Evolutionary conservation across 2,329 filamentous ascomycete genomes (phyloP), one percentile per base, ranked within the genome.

Genomic region (Orbilia brochopaga): DNA sequence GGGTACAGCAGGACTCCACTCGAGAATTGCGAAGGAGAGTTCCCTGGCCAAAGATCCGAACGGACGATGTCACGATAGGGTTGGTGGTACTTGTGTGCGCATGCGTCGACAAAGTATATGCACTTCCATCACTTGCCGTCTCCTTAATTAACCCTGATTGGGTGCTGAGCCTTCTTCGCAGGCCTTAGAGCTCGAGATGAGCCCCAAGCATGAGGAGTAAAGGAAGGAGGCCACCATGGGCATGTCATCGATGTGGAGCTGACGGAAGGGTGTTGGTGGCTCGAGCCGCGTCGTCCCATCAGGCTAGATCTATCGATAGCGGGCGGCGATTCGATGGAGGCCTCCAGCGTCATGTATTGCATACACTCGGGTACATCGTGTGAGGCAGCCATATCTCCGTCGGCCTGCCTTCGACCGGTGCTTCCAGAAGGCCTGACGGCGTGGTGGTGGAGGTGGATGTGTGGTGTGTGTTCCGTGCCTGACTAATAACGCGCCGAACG

Each of bases 1-100:
- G 37, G 37, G 37, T 42, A 42, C 37, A 42, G 37, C n/a, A 15
- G 37, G 37, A 15, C 11, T 40, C 58, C 46, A 56, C 56, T 51
- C n/a, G 15, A 17, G 60, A 56, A 70, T 70, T 70, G 66, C 66
- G 66, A 70, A 70, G 42, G 59, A 46, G 66, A 70, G 66, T 70
- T 60, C 66, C 63, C 50, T 59, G 8, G 30, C 51, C 37, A 60
- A 63, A 54, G 66, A 70, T 70, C 66, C 66, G 66, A 70, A 70
- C 48, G 61, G 57, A 62, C 54, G 59, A 70, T 60, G 59, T 70
- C 54, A 70, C 54, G 59, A 64, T 64, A 70, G 55, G 44, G 8
- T 30, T 51, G 30, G 35, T n/a, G 23, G 56, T 51, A 40, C 24
- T 42, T 42, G 37, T 6, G 37, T 6, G 11, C n/a, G 37, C 27